Base-by-base conservation (phyloP, 2,329 filamentous ascomycete genomes). In the Trichoderma oligosporum region DNA sequence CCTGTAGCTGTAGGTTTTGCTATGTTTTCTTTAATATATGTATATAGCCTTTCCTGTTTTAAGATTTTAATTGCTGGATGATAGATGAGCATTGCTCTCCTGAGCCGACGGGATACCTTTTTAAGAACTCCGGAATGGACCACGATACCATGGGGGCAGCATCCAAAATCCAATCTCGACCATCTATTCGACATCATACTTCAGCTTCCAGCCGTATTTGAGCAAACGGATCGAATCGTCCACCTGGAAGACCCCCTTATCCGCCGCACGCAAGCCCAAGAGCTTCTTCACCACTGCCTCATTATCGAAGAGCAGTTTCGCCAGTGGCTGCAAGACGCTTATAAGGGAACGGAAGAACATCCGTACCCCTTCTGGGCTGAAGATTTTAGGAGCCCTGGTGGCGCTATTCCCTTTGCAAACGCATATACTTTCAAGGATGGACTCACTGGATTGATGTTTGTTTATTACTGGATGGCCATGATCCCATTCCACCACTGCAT, bases 401-500 rank as follows among this genome's bases (percentile, higher is more conserved):
- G 65, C 33, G 62, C 65, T 57, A 66, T 76, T 18, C 78, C 79
- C 0, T 82, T 82, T 61, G 65, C 71, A 11, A 74, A 75, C 39
- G 66, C 70, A 2, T 76, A 77, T 60, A 70, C 68, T 9, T 82
- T 83, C 64, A 70, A 68, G 25, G 74, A 78, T 62, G 65, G 71
- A 16, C 62, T 71, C 11, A 73, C 76, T 0, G 77, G 80, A 0
- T 61, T 81, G 29, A 72, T 73, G 44, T 76, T 82, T 60, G 66
- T 81, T 11, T 78, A 80, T 64, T 82, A 81, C 66, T 83, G 81
- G 81, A 74, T 78, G 60, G 67, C 75, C 1, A 74, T 80, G 44
- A 70, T 82, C 25, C 61, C 77, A 11, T 74, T 84, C 45, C 76
- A 78, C 60, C 76, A 74, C 8, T 78, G 74, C 62, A 73, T 82